Evolutionary conservation across 2,329 filamentous ascomycete species (phyloP).

Genomic region (Sclerotinia minor): DNA sequence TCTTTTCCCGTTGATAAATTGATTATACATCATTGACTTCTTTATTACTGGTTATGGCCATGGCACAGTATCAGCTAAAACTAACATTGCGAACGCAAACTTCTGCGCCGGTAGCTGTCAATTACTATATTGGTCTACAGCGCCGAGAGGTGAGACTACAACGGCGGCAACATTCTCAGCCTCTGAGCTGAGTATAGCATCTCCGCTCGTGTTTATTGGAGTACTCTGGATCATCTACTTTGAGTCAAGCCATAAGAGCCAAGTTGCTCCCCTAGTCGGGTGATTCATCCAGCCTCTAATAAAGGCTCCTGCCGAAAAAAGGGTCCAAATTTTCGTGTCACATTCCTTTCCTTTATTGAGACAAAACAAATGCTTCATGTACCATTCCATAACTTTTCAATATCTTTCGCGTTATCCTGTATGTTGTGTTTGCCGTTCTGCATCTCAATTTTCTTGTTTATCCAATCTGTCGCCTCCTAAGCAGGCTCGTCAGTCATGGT

Average conservation of each 20-base stretch:
- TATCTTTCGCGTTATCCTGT: not conserved
- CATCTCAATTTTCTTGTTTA: not conserved
- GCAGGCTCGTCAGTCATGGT: constrained; percentile 35
- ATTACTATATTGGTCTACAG: not conserved
- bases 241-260: not conserved
- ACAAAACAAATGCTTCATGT: constrained; percentile 11
- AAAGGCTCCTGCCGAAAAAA: constrained; percentile 15
- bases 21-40: not conserved
- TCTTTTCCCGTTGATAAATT: not conserved
- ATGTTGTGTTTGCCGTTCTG: not conserved
- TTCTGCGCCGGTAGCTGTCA: not conserved
- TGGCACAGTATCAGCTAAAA: not conserved
- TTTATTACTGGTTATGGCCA: not conserved
- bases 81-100: not conserved
- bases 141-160: not conserved
- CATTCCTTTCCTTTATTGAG: constrained; percentile 20
- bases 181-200: not conserved
- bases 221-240: not conserved
- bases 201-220: not conserved
- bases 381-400: not conserved
- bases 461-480: constrained; percentile 11
- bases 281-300: constrained; percentile 9
- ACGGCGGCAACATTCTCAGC: not conserved
- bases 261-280: constrained; percentile 1
- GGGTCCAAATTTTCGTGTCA: constrained; percentile 14